Base-by-base conservation (phyloP, 352 stramenopile species). In the Pythium phragmiticola region DNA sequence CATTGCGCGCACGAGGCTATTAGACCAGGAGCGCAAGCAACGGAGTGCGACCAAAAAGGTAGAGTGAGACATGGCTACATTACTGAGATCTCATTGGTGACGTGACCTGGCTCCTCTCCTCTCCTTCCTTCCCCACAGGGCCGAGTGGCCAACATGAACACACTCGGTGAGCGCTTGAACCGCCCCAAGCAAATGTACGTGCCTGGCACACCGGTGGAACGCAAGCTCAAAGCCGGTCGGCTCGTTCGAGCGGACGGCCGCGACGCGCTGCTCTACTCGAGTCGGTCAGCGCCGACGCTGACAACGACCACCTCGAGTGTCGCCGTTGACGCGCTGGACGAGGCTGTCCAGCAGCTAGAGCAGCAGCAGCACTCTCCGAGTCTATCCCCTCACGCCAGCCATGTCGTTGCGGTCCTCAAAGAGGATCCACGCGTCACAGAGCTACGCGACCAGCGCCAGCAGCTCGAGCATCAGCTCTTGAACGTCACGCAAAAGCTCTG, bases 401-500 rank as follows among this genome's bases (percentile, higher is more conserved):
- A 19, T 7, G 41, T 17, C 13, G n/a, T 47, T 19, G 3, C 53
- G 7, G 12, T 34, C 17, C 17, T 47, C 8, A 50, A 70, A 43
- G 65, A 77, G 36, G 67, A 74, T 13, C 69, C 69, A 45, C 26
- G 37, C 8, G 60, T 47, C 11, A 48, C 33, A 11, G 57, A 56
- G 11, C 64, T 91, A 7, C 62, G 62, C 2, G 55, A 76, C 17
- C 59, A 77, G 21, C 73, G 76, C 50, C 65, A 62, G 17, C 45
- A 76, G 21, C 64, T 92, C 33, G 75, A 90, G 51, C 33, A 69
- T 5, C 61, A 89, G 46, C 65, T 92, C 14, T 66, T 92, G 0
- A 68, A 78, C 7, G 72, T 82, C 23, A 90, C 82, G 2, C 72
- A 82, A 43, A 89, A 90, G 63, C 66, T 91, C 17, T 82, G 75